These are phyloP conservation scores for Pseudopyricularia cyperi DNA, from an alignment of 2,329 filamentous ascomycete species.

Conservation along the genomic window DNA sequence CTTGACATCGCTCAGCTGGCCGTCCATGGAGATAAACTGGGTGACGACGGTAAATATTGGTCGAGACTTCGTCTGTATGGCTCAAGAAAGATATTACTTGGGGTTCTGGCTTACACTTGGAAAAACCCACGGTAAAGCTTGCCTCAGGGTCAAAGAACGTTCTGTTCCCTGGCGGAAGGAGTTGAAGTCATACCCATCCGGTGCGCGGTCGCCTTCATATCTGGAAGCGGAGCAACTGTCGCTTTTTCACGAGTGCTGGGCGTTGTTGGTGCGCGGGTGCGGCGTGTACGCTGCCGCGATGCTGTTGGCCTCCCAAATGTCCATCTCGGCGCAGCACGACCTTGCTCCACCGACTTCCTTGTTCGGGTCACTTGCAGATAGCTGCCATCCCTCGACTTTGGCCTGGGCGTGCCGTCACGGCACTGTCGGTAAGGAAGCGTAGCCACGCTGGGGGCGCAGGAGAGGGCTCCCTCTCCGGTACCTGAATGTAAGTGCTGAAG, in stretches of 20 bases:
- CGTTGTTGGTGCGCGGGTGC: conserved; percentile 28
- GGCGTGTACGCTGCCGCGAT: conserved; percentile 23
- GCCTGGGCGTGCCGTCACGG: conserved; percentile 18
- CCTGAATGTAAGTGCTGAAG: too few species aligned
- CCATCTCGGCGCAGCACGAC: conserved; percentile 33
- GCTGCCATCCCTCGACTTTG: conserved; percentile 37
- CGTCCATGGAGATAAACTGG: conserved; percentile 39
- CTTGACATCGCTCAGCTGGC: conserved; percentile 38
- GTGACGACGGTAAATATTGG: conserved; percentile 47
- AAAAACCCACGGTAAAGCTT: conserved; percentile 42
- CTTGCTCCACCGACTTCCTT: conserved; percentile 38
- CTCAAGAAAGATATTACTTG: too few species aligned
- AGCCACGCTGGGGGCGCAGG: too few species aligned
- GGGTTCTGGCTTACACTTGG: conserved; percentile 12
- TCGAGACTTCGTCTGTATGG: not conserved
- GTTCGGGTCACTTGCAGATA: conserved; percentile 39
- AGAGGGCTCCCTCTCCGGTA: too few species aligned
- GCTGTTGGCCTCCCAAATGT: conserved; percentile 31
- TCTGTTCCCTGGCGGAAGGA: conserved; percentile 49
- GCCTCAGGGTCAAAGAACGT: conserved; percentile 45
- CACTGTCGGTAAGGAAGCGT: not conserved
- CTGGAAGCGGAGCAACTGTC: conserved; percentile 34
- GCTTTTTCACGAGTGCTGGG: conserved; percentile 36
- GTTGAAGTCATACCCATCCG: conserved; percentile 61
- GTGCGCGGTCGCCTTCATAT: conserved; percentile 51